Percentiles rank a stretch among this genome's conserved stretches.
phyloP scores from a whole-genome alignment of 2,329 filamentous ascomycete genomes.

The Alternaria rosae region DNA sequence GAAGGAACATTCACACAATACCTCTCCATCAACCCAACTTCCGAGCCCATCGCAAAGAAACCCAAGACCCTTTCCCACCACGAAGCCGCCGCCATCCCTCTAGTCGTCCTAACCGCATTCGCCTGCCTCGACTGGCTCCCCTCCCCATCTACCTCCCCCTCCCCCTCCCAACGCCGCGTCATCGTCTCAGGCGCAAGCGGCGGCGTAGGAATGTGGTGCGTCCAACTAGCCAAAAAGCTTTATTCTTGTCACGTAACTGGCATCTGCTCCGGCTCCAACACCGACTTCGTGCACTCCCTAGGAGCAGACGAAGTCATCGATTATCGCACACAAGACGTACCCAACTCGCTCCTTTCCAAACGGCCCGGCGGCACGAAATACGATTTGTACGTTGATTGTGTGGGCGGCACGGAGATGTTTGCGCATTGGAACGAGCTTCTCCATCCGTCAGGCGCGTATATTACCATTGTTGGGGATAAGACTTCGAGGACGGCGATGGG shows the following conservation, averaged over 20 bases:
- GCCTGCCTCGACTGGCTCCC: slow-evolving; percentile 43
- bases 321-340: slow-evolving; percentile 42
- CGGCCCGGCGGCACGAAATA: slow-evolving; percentile 41
- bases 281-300: slow-evolving; percentile 54
- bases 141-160: not conserved
- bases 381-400: slow-evolving; percentile 60
- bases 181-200: slow-evolving; percentile 42
- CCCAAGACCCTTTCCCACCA: slow-evolving; percentile 25
- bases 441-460: slow-evolving; percentile 51
- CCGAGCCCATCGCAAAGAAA: slow-evolving; percentile 35
- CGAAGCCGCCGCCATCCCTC: slow-evolving; percentile 42
- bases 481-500: slow-evolving; percentile 50
- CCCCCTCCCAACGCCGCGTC: slow-evolving; percentile 25
- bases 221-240: slow-evolving; percentile 50
- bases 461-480: slow-evolving; percentile 52
- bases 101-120: slow-evolving; percentile 51
- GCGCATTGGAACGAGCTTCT: slow-evolving; percentile 33
- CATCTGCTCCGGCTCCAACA: slow-evolving; percentile 59
- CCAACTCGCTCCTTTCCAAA: slow-evolving; percentile 43
- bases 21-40: slow-evolving; percentile 22
- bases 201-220: slow-evolving; percentile 45
- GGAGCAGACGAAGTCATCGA: slow-evolving; percentile 59
- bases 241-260: slow-evolving; percentile 55
- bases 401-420: slow-evolving; percentile 59
- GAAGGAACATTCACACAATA: slow-evolving; percentile 41